Evolutionary conservation across 2,329 filamentous ascomycete species (phyloP).

Genomic region (Xylaria sp.): DNA sequence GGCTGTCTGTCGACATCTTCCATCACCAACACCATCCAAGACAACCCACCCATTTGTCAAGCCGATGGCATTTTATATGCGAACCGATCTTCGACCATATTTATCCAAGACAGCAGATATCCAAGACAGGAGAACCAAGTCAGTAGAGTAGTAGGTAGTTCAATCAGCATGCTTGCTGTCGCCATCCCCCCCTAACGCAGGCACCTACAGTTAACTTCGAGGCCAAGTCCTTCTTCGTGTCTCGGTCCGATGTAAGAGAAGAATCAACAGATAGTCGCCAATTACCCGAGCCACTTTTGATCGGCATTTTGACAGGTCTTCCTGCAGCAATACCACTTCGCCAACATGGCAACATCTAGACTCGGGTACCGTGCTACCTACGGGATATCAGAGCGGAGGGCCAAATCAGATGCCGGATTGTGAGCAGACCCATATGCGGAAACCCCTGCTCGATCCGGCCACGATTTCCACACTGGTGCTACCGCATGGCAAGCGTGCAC

Average conservation of each 20-base stretch:
- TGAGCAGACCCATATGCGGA: background rate
- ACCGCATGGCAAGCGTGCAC: constrained; percentile 5
- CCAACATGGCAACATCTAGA: constrained; percentile 4
- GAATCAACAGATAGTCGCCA: background rate
- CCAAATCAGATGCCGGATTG: background rate
- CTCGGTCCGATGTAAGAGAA: background rate
- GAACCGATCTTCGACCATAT: no score
- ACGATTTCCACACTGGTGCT: constrained; percentile 10
- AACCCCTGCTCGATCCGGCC: background rate
- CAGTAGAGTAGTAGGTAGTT: background rate
- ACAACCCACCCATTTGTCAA: background rate
- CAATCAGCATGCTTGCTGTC: no score
- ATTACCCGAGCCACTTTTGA: background rate
- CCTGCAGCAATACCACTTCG: background rate
- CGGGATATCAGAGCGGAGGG: background rate
- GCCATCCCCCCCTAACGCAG: background rate
- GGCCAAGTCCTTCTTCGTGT: background rate
- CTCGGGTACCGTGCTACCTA: background rate
- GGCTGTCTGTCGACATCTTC: background rate
- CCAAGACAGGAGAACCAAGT: no score
- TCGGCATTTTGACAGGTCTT: background rate
- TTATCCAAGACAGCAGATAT: no score
- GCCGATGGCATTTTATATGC: no score
- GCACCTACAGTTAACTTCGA: background rate
- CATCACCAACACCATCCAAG: constrained; percentile 4